A percentile compares a stretch with the other conserved stretches of the same genome.
Conservation (phyloP, 768 basidiomycete genomes). For the Lactifluus hygrophoroides region DNA sequence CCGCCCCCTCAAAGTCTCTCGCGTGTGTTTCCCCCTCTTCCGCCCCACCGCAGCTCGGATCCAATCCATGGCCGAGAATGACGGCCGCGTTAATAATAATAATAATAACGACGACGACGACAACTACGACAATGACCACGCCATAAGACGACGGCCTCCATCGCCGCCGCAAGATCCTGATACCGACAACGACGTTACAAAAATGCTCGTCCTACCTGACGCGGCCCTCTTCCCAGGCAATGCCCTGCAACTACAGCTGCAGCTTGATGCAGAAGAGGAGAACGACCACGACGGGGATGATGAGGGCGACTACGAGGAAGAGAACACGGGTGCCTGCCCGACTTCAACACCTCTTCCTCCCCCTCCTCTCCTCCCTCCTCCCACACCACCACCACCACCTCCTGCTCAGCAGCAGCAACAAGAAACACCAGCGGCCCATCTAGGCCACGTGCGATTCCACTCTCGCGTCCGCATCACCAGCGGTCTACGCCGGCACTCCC, state of each 20-base stretch:
- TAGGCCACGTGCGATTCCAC: slow-evolving; percentile 51
- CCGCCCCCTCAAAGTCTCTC: not conserved
- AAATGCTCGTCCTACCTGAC: not conserved
- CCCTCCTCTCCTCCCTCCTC: not conserved
- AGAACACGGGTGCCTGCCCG: not conserved
- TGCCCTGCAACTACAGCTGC: not conserved
- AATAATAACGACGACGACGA: not conserved
- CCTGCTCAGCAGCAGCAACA: no score
- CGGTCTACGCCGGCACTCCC: slow-evolving; percentile 43
- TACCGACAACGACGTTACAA: not conserved
- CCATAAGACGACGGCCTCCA: not conserved
- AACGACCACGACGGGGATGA: slow-evolving; percentile 11
- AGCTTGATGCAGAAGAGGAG: not conserved
- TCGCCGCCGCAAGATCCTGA: not conserved
- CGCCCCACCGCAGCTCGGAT: slow-evolving; percentile 1
- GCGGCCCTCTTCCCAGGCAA: not conserved
- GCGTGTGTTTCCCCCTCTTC: not conserved
- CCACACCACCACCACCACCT: not conserved
- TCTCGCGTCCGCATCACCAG: slow-evolving; percentile 73
- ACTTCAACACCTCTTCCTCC: not conserved
- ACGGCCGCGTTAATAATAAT: not conserved
- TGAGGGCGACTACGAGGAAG: not conserved
- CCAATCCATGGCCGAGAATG: not conserved
- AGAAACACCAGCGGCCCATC: slow-evolving; percentile 5
- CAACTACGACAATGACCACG: not conserved